A percentile compares a stretch with the other conserved stretches of the same genome.
These are phyloP conservation scores for Arthroderma sp. DNA, from an alignment of 2,329 filamentous ascomycete species.

Conservation along the genomic window DNA sequence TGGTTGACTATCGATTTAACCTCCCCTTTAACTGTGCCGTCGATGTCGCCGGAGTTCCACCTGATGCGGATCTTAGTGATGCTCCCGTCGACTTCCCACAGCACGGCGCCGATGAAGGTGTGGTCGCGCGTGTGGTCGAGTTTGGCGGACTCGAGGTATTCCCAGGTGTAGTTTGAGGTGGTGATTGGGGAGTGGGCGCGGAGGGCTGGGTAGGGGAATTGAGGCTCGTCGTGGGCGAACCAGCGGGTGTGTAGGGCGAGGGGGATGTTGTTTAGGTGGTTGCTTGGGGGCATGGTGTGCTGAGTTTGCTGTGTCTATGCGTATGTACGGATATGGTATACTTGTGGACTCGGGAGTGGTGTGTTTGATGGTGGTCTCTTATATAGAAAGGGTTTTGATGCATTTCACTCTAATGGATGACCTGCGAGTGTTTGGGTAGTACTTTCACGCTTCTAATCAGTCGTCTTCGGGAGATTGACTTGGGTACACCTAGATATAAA, in stretches of 20 bases:
- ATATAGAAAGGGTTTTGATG: too few species aligned
- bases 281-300: not conserved
- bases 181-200: slow-evolving; percentile 6
- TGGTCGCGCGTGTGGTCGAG: slow-evolving; percentile 1
- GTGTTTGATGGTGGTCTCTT: too few species aligned
- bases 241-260: slow-evolving; percentile 20
- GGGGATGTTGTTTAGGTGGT: slow-evolving; percentile 10
- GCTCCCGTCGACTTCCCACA: slow-evolving; percentile 18
- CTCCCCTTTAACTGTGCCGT: slow-evolving; percentile 18
- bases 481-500: too few species aligned
- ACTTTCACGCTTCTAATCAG: too few species aligned
- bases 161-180: slow-evolving; percentile 10
- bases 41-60: slow-evolving; percentile 23
- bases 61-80: slow-evolving; percentile 23
- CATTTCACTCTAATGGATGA: too few species aligned
- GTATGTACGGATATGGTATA: too few species aligned
- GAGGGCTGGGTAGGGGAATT: slow-evolving; percentile 13
- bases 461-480: too few species aligned
- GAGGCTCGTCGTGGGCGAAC: slow-evolving; percentile 16
- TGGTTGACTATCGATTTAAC: slow-evolving; percentile 14
- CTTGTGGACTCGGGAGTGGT: too few species aligned
- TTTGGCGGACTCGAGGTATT: slow-evolving; percentile 9
- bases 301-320: not conserved
- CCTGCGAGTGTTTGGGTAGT: too few species aligned
- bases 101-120: slow-evolving; percentile 19